phyloP scores from a whole-genome alignment of 768 basidiomycete species.

The Jaapia argillacea region DNA sequence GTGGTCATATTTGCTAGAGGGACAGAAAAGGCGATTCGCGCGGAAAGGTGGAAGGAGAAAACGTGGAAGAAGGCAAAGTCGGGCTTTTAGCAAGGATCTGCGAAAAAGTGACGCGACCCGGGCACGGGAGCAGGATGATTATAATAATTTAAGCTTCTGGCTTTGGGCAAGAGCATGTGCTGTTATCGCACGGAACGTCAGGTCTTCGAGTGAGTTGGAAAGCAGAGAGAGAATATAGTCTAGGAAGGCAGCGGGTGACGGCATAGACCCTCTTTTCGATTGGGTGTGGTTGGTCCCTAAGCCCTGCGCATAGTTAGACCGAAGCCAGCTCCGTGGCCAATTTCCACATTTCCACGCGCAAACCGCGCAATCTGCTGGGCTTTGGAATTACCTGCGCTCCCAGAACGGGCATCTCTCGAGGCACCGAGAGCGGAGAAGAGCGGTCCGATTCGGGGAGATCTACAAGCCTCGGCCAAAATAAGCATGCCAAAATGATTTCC shows the following conservation, averaged over 20 bases:
- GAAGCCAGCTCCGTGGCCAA: neutral
- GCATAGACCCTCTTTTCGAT: neutral
- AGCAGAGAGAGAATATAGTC: neutral
- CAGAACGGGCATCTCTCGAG: neutral
- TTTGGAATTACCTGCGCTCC: too few relatives aligned
- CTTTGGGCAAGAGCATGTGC: neutral
- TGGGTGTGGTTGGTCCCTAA: too few relatives aligned
- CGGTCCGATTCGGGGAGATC: neutral
- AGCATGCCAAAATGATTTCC: too few relatives aligned
- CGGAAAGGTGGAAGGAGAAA: too few relatives aligned
- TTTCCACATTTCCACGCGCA: too few relatives aligned
- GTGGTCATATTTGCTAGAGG: too few relatives aligned
- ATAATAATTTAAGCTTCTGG: too few relatives aligned
- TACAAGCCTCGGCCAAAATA: too few relatives aligned
- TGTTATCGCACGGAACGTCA: neutral
- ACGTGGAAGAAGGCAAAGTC: too few relatives aligned
- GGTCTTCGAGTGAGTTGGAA: neutral
- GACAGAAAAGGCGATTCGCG: too few relatives aligned
- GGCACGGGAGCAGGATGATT: neutral
- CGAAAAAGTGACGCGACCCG: neutral
- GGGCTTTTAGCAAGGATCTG: too few relatives aligned
- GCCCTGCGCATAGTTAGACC: neutral
- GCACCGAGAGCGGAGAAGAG: neutral
- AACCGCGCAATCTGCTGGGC: too few relatives aligned
- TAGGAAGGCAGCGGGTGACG: neutral